Base-by-base conservation (phyloP, 805 yeast species). In the Candida hungchunana region DNA sequence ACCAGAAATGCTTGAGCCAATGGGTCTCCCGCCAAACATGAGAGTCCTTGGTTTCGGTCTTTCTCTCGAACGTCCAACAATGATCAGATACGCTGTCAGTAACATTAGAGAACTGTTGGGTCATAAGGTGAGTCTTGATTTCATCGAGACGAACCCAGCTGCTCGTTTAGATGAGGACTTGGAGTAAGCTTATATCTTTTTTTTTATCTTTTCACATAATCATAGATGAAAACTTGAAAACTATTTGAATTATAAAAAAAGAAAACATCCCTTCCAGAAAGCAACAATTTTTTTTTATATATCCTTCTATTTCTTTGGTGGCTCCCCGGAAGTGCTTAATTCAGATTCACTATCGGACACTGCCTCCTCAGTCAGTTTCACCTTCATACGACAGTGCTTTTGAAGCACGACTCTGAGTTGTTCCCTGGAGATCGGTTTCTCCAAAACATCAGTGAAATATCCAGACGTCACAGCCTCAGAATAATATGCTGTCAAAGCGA, bases 1-100 rank as follows among this genome's bases (percentile, higher is more conserved):
- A 67, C 98, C 99, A 11, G 99, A 93, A 68, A 93, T 93, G 99
- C 73, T 94, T 60, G 96, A 88, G 67, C 69, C 96, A 29, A 90
- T 93, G 97, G 99, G 99, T 23, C 75, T 93, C 56, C 98, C 98
- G 42, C 81, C 81, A 69, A 83, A 86, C 59, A 64, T 94, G 69
- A 76, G 97, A 61, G 97, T 90, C 10, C 75, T 88, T 48, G 99
- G 99, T 44, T 93, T 95, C 88, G 99, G 99, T 56, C 72, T 93
- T 53, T 83, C 95, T 17, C 73, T 93, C 60, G 99, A 93, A 67
- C 82, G 99, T 69, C 99, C 99, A 46, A 93, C 99, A 21, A 93
- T 93, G 99, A 93, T 93, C 63, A 93, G 90, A 67, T 93, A 93
- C 59, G 95, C 82, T 42, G 96, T 93, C 40, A 81, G 87, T 49